These are phyloP conservation scores for Parachaetomium inaequale DNA, from an alignment of 495 filamentous ascomycete species.

Conservation along the genomic window DNA sequence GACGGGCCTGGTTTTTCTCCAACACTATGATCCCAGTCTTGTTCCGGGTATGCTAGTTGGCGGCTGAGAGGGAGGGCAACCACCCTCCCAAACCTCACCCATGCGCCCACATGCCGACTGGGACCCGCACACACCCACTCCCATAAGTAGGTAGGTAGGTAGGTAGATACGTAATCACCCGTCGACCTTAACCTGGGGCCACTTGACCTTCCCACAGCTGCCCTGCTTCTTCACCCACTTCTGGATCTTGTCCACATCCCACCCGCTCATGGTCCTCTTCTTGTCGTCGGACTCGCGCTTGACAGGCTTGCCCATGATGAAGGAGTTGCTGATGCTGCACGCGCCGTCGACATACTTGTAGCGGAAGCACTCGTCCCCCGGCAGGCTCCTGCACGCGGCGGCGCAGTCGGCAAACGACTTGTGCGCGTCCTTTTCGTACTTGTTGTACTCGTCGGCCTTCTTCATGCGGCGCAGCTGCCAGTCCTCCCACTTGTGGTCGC, in stretches of 20 bases:
- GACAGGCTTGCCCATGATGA: conserved; percentile 36
- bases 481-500: conserved; percentile 22
- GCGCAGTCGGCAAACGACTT: conserved; percentile 41
- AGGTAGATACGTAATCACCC: too few relatives aligned
- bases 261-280: conserved; percentile 33
- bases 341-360: conserved; percentile 33
- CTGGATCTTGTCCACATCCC: conserved; percentile 37
- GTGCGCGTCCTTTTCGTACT: conserved; percentile 39
- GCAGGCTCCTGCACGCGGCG: conserved; percentile 39
- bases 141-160: too few relatives aligned
- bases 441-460: conserved; percentile 29
- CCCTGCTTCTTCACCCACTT: conserved; percentile 30
- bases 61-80: too few relatives aligned
- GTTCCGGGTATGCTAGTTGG: too few relatives aligned
- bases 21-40: too few relatives aligned
- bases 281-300: conserved; percentile 18
- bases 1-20: too few relatives aligned
- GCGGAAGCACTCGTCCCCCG: conserved; percentile 36
- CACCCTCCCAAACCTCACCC: too few relatives aligned
- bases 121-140: too few relatives aligned
- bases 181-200: conserved; percentile 29
- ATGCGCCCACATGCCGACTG: too few relatives aligned
- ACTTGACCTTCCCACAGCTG: conserved; percentile 29
- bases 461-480: conserved; percentile 32
- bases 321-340: conserved; percentile 30